Base-by-base conservation (phyloP, 2,329 filamentous ascomycete genomes). In the Cladophialophora immunda region DNA sequence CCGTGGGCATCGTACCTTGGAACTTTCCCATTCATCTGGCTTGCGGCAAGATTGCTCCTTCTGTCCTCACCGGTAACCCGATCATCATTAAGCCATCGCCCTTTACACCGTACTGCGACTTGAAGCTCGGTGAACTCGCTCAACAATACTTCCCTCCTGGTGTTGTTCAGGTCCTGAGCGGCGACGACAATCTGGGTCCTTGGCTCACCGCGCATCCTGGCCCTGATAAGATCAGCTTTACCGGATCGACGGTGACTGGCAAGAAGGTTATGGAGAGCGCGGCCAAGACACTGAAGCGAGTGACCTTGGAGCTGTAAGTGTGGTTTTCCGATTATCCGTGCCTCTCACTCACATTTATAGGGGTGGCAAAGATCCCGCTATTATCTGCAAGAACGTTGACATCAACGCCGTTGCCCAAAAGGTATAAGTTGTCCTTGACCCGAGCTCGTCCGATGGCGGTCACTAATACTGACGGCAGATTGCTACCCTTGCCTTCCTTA, bases 221-320 rank as follows among this genome's bases (percentile, higher is more conserved):
- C 22, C 83, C 90, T 63, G 81, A 84, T 64, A 90, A 89, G 80
- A 85, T 90, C 74, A 83, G 81, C 70, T 90, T 90, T 77, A 90
- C 88, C 0, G 87, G 88, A 2, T 88, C 85, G 11, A 86, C 81
- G 6, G 79, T 81, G 0, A 89, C 86, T 0, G 88, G 88, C 9
- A 89, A 89, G 79, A 83, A 83, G 75, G 84, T 90, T 62, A 84
- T 88, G 81, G 82, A 82, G 63, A 83, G 81, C n/a, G 83, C 82
- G 60, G 80, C 84, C 27, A 82, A 83, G 74, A 87, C 86, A 0
- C 77, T 90, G 29, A 90, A 89, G 81, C 80, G 86, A 47, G 81
- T 87, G 22, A 88, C 85, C 0, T 81, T 90, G 15, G 88, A 90
- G 74, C 81, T 90, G 75, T 69, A 41, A 71, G 69, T 63, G n/a